Evolutionary conservation across 495 filamentous ascomycete species (phyloP), one percentile per base, ranked within the genome.

Genomic region (Penicillium cataractarum): DNA sequence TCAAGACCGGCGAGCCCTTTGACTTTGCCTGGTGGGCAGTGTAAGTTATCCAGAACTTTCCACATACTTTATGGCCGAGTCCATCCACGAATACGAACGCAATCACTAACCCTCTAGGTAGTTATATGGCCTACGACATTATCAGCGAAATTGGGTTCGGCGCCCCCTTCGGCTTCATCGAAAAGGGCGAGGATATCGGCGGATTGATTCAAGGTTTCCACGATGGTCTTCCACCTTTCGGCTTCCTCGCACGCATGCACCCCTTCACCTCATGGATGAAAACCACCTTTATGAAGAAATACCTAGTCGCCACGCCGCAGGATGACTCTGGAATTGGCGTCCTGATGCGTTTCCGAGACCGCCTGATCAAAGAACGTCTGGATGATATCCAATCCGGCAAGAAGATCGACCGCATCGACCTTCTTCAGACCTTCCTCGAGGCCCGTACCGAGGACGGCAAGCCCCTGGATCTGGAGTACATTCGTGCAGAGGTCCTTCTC

Each of bases 141-240:
- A 86, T 91, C 58, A 83, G 82, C 12, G 83, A 89, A 63, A 75
- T 90, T 35, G 86, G 83, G 9, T 88, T 88, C 66, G 87, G 87
- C 13, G 74, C 81, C 33, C 79, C 87, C 1, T 80, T 90, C 22
- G 88, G 88, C 15, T 89, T 85, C 65, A 74, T 90, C 3, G 77
- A 82, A 44, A 78, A 77, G 55, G 87, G 86, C 29, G 71, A 76
- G 6, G 89, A 91, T 65, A 76, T 84, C 32, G 77, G 80, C 39
- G 78, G 82, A 26, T 77, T 89, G 8, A 82, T 87, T 46, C 72
- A 81, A 48, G 74, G 76, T 2, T 81, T 86, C 64, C 80, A 86
- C 51, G 76, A 78, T 27, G 76, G 75, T 1, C 68, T 87, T 17
- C 76, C 82, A 1, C 65, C 80, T 5, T 78, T 87, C 42, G 82